A percentile compares a stretch with the other conserved stretches of the same genome.
These are phyloP conservation scores for Quercus ilex DNA, from an alignment of 306 rosid species.

Conservation along the genomic window DNA sequence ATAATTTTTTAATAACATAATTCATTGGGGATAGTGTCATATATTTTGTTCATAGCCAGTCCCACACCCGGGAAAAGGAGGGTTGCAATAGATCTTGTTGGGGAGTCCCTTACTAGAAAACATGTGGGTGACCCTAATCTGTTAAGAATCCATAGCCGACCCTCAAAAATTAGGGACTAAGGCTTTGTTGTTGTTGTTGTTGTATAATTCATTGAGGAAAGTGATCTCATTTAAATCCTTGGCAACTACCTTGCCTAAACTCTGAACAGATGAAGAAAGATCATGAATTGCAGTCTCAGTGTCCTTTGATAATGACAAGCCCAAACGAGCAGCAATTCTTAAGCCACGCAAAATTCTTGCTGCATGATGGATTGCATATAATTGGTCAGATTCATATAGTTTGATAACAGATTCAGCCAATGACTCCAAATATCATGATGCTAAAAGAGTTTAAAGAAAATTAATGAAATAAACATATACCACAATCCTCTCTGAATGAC, in stretches of 20 bases:
- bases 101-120: no score
- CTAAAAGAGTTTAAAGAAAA: slow-evolving; percentile 10
- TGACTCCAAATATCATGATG: slow-evolving; percentile 21
- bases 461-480: slow-evolving; percentile 48
- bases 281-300: slow-evolving; percentile 39
- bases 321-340: slow-evolving; percentile 94
- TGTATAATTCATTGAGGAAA: slow-evolving; percentile 17
- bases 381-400: slow-evolving; percentile 18
- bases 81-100: no score
- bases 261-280: slow-evolving; percentile 35
- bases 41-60: no score
- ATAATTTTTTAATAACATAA: slow-evolving; percentile 10
- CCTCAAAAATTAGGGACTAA: no score
- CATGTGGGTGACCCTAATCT: no score
- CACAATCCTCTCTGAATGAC: slow-evolving; percentile 84
- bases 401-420: slow-evolving; percentile 21
- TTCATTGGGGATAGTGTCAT: slow-evolving; percentile 5
- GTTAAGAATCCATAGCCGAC: no score
- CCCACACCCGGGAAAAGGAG: no score
- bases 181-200: no score
- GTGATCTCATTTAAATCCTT: background rate
- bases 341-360: slow-evolving; percentile 93
- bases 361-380: slow-evolving; percentile 30
- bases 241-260: slow-evolving; percentile 35
- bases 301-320: slow-evolving; percentile 67